These are phyloP conservation scores for Coemansia biformis DNA, from an alignment of 192 early-diverging fungal species.

Conservation along the genomic window DNA sequence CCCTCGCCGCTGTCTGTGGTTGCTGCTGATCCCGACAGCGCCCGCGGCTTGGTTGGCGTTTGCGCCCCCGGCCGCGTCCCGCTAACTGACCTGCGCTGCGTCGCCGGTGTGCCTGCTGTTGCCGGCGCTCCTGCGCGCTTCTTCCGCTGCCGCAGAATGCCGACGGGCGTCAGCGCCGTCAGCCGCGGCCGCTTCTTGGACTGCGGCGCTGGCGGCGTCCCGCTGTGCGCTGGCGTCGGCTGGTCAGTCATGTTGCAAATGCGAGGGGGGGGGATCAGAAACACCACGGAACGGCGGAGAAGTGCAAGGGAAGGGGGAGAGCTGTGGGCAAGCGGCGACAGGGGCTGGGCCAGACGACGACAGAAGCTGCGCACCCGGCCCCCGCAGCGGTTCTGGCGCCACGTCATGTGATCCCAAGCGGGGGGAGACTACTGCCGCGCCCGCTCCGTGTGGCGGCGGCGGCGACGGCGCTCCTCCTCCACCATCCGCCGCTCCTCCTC, in stretches of 20 bases:
- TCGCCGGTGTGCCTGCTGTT: neutral
- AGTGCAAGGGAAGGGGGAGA: too few relatives aligned
- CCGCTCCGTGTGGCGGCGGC: neutral
- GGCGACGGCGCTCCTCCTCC: constrained; percentile 14
- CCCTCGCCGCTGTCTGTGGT: neutral
- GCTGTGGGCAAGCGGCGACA: too few relatives aligned
- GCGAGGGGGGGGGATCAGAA: too few relatives aligned
- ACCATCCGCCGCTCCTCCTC: constrained; percentile 33
- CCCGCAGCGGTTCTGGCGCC: too few relatives aligned
- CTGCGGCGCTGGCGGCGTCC: neutral
- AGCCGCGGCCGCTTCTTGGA: constrained; percentile 32
- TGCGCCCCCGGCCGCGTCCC: constrained; percentile 10
- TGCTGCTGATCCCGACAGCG: neutral
- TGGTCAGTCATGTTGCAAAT: too few relatives aligned
- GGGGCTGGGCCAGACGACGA: too few relatives aligned
- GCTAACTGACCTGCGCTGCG: neutral
- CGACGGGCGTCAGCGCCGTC: constrained; percentile 21
- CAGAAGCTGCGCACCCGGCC: too few relatives aligned
- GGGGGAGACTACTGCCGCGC: too few relatives aligned
- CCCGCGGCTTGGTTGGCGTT: constrained; percentile 15
- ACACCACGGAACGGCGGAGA: too few relatives aligned
- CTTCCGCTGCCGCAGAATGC: constrained; percentile 29
- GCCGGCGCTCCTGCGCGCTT: constrained; percentile 15
- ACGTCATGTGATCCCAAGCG: too few relatives aligned
- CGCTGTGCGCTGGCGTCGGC: too few relatives aligned